These are phyloP conservation scores for Angomonas desouzai DNA, from an alignment of 208 protist species.

Conservation along the genomic window DNA sequence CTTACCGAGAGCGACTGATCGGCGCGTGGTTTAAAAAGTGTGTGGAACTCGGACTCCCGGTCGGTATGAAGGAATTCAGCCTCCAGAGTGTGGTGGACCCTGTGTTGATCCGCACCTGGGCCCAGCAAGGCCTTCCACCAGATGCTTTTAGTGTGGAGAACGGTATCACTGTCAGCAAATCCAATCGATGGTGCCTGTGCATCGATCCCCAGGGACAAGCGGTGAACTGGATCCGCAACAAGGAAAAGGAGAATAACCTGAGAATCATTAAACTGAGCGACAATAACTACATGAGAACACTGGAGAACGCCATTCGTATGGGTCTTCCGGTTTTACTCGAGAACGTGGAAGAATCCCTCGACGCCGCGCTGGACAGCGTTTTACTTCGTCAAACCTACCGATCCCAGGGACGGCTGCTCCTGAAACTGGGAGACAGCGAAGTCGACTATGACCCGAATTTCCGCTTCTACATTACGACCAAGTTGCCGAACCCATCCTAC, in stretches of 20 bases:
- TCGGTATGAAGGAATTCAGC: constrained; percentile 66
- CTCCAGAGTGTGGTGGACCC: constrained; percentile 90
- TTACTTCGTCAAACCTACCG: constrained; percentile 95
- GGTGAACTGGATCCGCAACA: constrained; percentile 94
- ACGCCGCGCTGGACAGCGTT: constrained; percentile 94
- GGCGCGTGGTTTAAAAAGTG: constrained; percentile 65
- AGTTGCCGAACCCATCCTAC: constrained; percentile 94
- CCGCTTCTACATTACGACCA: constrained; percentile 95
- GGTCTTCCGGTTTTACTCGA: constrained; percentile 96
- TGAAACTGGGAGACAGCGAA: constrained; percentile 93
- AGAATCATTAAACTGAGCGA: constrained; percentile 92
- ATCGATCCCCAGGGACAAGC: constrained; percentile 95
- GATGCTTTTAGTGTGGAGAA: constrained; percentile 93
- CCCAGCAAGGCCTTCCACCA: constrained; percentile 91
- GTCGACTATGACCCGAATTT: constrained; percentile 95
- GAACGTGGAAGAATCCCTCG: constrained; percentile 95
- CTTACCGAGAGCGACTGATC: constrained; percentile 82
- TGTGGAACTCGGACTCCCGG: constrained; percentile 53
- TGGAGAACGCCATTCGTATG: constrained; percentile 94
- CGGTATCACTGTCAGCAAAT: constrained; percentile 85
- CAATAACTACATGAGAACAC: constrained; percentile 86
- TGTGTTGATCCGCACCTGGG: constrained; percentile 91
- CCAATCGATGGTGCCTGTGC: constrained; percentile 92
- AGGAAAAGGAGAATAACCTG: constrained; percentile 90
- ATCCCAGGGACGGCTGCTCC: constrained; percentile 82